Base-by-base conservation (phyloP, 2,329 filamentous ascomycete species). In the Penicillium thymicola region DNA sequence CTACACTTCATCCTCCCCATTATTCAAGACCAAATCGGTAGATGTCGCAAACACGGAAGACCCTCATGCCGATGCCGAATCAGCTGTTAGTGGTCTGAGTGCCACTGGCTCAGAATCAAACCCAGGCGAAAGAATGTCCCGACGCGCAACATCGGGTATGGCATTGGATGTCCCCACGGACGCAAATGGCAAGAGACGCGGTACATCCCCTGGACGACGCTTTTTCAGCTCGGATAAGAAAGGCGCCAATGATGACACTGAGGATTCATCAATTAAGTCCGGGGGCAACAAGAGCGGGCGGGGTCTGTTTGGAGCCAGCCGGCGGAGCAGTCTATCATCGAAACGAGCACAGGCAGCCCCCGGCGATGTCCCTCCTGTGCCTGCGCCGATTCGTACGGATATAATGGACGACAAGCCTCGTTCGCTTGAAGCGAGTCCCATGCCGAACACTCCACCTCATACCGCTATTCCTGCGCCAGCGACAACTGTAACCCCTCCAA, bases 151-250 rank as follows among this genome's bases (percentile, higher is more conserved):
- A 53, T 60, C 66, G 16, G 64, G 58, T 23, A 66, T 67, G 53
- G 65, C 67, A 40, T 62, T 75, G 46, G 68, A 68, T 45, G 63
- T 72, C 16, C 70, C 75, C 25, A 65, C 67, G 38, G 70, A 76
- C 49, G 65, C 70, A 40, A 63, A 45, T 58, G 70, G 75, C 44
- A 76, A 77, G 59, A 82, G 82, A 63, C 83, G 88, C 58, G 85
- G 85, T 25, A 80, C 83, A 21, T 92, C 90, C 10, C 88, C 89
- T 11, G 85, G 83, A 50, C 84, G 85, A 67, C 89, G 86, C 67
- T 78, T 93, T 59, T 90, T 94, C 67, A 83, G 77, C 57, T 73
- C 71, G 9, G 77, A 80, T 43, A 85, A 82, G 67, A 85, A 80
- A 68, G 79, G 75, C 56, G 70, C 76, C 27, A 78, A 75, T 59